phyloP scores from a whole-genome alignment of 2,329 filamentous ascomycete genomes.

The Fusarium nygamai region DNA sequence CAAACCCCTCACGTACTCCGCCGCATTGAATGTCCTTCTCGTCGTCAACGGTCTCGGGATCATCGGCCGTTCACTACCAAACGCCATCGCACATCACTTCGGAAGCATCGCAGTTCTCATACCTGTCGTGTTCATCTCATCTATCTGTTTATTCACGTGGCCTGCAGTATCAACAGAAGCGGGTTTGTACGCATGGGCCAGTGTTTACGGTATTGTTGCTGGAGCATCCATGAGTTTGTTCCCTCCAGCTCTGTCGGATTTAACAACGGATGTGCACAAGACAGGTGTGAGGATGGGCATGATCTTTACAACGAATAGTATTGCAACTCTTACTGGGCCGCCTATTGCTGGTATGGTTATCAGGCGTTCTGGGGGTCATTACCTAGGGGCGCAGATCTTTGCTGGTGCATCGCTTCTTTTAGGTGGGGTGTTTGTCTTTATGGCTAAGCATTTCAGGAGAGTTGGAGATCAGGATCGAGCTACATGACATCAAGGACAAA shows the following conservation, averaged over 20 bases:
- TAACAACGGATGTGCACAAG: not conserved
- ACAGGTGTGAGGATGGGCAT: not conserved
- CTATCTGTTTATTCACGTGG: not conserved
- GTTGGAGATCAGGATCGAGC: not conserved
- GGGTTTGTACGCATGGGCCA: not conserved
- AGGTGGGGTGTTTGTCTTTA: not conserved
- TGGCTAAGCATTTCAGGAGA: not conserved
- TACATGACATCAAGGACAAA: not conserved
- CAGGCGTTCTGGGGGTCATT: not conserved
- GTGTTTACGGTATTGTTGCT: not conserved
- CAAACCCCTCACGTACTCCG: not conserved
- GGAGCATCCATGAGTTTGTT: not conserved
- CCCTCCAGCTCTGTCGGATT: not conserved
- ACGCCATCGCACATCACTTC: not conserved
- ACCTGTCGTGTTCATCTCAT: not conserved
- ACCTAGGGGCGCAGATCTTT: not conserved
- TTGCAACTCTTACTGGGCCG: not conserved
- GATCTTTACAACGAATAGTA: not conserved
- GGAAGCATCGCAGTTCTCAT: not conserved
- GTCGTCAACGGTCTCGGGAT: constrained; percentile 9
- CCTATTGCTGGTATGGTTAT: not conserved
- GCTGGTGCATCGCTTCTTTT: not conserved
- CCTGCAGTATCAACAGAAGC: not conserved
- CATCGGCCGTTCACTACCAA: not conserved
- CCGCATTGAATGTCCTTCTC: not conserved